Base-by-base conservation (phyloP, 768 basidiomycete genomes). In the Candolleomyces aberdarensis region DNA sequence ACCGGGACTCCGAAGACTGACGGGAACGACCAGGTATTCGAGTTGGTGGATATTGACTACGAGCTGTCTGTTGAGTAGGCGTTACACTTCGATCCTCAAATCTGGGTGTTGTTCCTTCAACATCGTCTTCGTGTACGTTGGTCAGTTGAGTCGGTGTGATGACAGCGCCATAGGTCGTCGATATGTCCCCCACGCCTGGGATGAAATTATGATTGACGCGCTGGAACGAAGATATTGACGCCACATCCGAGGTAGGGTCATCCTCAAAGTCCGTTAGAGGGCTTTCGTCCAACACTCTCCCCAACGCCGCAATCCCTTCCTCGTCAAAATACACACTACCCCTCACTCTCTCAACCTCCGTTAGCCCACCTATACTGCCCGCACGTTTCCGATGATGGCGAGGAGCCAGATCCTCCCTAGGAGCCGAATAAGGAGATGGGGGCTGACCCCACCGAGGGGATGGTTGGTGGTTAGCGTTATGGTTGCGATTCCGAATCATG, bases 221-320 rank as follows among this genome's bases (percentile, higher is more conserved):
- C 63, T 67, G 66, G 62, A 66, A 58, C 54, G 56, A 65, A 41
- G 70, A 66, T 50, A 67, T 50, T 6, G 75, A 76, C 26, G 74
- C 77, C 32, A 72, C 69, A 58, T 85, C 83, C 49, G 77, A 80
- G 10, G 56, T 58, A 74, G 14, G 17, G 13, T 84, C 88, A 29
- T 75, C 80, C 29, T 92, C 91, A 20, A 91, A 69, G 73, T 93
- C 92, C 9, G 90, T 92, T 52, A 84, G 76, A 9, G 91, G 91
- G 59, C 73, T 75, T 70, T 94, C 92, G 68, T 94, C 91, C 61
- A 92, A 68, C 40, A 94, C 89, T 66, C 81, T 81, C 13, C 75
- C 83, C 19, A 75, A 72, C 47, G 76, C 76, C 26, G 70, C 70
- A 29, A 76, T 76, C 31, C 73, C 74, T 29, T 84, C 83, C 49